Evolutionary conservation across 1,284 basidiomycete genomes (phyloP), one percentile per base, ranked within the genome.

Genomic region (Heterobasidion annosum): DNA sequence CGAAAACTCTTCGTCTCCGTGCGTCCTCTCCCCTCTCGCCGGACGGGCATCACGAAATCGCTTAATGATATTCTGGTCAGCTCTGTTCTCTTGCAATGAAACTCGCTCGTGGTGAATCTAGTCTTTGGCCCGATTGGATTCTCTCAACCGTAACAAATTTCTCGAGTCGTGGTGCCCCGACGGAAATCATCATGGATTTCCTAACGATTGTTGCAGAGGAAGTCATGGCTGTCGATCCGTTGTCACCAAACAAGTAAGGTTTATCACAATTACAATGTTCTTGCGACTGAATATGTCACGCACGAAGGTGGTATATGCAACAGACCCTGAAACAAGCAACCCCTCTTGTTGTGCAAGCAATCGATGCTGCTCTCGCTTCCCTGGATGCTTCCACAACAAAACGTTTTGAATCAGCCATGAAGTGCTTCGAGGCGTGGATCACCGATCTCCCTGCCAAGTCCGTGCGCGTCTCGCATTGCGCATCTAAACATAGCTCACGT

Each of bases 1-100:
- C 81, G 91, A 53, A 95, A 94, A 67, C 73, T 94, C 33, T 95
- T 90, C 64, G 89, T 92, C 19, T 83, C 89, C 56, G 90, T 93
- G 70, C 65, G 86, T 75, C 34, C 25, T 44, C 52, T 42, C 19
- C 50, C 34, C 46, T n/a, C 45, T 47, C 45, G 8, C 45, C 18
- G 16, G 18, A 47, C 25, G 25, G 45, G 19, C 44, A 3, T 5
- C 44, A 15, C 18, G 34, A 1, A n/a, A 34, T 19, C 34, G 48
- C 43, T 55, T 54, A 56, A 56, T 34, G 34, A 2, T 32, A 34
- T 33, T 50, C 13, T 12, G 34, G 34, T 18, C 58, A 89, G 85
- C 73, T 91, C 54, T 81, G 82, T 1, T 82, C 88, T n/a, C 70
- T 92, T 25, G 88, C 88, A 3, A 69, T 92, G 45, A 85, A 88